Conservation (phyloP, 345 rosid species). For the Erysimum cheiranthoides region DNA sequence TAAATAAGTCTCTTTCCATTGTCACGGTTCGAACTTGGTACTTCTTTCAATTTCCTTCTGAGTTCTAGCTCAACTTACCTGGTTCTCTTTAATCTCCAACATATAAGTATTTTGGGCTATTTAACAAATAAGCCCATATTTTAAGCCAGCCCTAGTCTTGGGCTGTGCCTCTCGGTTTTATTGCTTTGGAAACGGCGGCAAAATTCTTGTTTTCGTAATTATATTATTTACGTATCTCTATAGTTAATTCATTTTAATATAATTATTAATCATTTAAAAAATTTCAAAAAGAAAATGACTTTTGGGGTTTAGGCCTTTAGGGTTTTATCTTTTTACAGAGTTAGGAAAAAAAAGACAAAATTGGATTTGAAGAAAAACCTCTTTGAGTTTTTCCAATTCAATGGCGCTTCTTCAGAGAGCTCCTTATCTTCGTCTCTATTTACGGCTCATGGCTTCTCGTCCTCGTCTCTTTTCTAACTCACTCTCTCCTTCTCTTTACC, state of each 20-base stretch:
- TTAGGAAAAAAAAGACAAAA: neutral
- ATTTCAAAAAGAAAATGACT: neutral
- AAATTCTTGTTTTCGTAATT: neutral
- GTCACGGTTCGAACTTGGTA: neutral
- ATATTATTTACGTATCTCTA: no score
- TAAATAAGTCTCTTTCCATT: neutral
- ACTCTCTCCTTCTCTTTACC: slow-evolving; percentile 33
- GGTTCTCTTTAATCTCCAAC: neutral
- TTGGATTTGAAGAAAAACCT: slow-evolving; percentile 19
- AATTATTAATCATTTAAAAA: neutral
- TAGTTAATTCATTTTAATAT: neutral
- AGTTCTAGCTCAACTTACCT: no score
- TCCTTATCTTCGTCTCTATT: slow-evolving; percentile 41
- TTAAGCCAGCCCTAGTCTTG: neutral
- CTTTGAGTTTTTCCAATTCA: neutral
- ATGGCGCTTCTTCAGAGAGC: slow-evolving; percentile 48
- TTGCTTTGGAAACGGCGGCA: slow-evolving; percentile 36
- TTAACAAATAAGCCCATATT: slow-evolving; percentile 17
- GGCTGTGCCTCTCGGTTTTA: neutral
- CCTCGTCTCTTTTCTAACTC: slow-evolving; percentile 41
- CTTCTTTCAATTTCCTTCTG: neutral
- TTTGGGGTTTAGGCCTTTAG: slow-evolving; percentile 37
- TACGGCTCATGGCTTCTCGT: slow-evolving; percentile 46
- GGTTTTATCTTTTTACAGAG: slow-evolving; percentile 25
- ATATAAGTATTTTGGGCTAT: neutral